phyloP scores from a whole-genome alignment of 169 alveolate species.

The Neospora caninum region DNA sequence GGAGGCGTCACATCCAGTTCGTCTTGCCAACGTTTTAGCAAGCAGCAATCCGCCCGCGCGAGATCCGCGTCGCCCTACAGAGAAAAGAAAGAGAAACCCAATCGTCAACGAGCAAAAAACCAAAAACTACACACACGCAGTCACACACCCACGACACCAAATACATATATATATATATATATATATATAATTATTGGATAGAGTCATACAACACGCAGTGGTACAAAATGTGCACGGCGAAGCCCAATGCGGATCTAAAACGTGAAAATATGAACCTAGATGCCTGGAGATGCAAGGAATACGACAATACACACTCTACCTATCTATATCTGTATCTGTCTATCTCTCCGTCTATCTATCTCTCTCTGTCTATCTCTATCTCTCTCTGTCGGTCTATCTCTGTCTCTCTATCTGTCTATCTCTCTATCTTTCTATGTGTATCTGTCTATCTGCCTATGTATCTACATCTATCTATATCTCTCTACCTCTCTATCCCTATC shows the following conservation, averaged over 20 bases:
- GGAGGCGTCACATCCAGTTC: constrained; percentile 1
- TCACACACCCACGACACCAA: background rate
- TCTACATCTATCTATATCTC: background rate
- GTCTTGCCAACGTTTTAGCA: background rate
- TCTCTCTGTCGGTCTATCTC: background rate
- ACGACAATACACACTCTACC: too few relatives aligned
- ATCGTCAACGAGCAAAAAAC: too few relatives aligned
- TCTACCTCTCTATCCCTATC: background rate
- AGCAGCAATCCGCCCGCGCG: constrained; percentile 27
- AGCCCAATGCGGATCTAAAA: too few relatives aligned
- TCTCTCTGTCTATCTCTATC: background rate
- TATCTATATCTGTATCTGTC: background rate
- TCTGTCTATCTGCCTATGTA: background rate
- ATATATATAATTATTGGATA: background rate
- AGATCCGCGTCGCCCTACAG: background rate
- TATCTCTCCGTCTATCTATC: too few relatives aligned
- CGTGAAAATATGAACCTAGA: too few relatives aligned
- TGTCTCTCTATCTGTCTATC: background rate
- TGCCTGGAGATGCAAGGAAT: too few relatives aligned
- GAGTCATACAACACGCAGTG: too few relatives aligned
- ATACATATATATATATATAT: background rate
- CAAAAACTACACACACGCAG: background rate
- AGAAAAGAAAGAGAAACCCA: background rate
- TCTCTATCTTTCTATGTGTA: background rate
- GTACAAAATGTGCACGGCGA: too few relatives aligned